Evolutionary conservation across 2,329 filamentous ascomycete species (phyloP).

Genomic region (Calonectria pseudoreteaudii): DNA sequence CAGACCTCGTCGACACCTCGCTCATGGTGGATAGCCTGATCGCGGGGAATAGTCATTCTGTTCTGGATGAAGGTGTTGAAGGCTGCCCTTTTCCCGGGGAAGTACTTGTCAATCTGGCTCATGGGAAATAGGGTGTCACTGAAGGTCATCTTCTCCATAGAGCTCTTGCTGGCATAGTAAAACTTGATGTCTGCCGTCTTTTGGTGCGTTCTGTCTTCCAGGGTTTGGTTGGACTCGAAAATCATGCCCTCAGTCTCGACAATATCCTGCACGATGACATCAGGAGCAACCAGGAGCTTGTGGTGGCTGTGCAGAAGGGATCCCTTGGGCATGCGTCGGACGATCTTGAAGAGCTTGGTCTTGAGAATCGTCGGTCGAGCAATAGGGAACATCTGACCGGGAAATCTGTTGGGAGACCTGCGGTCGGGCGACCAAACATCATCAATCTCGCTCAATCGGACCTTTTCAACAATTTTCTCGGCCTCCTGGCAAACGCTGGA

Average conservation of each 20-base stretch:
- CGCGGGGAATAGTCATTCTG: background rate
- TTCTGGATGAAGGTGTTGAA: background rate
- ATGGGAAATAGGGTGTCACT: background rate
- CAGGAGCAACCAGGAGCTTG: background rate
- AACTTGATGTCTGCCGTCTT: background rate
- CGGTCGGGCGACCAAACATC: background rate
- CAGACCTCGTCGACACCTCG: background rate
- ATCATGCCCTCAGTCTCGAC: background rate
- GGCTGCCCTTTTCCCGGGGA: background rate
- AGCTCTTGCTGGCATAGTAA: background rate
- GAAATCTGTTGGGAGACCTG: background rate
- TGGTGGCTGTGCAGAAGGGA: background rate
- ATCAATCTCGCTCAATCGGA: background rate
- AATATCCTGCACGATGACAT: background rate
- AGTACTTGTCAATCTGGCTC: background rate
- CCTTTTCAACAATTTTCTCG: background rate
- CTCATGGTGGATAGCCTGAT: background rate
- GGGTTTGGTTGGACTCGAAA: background rate
- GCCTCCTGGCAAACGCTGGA: background rate
- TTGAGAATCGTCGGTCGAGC: background rate
- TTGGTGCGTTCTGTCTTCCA: background rate
- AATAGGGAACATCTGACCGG: background rate
- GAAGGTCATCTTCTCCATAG: background rate
- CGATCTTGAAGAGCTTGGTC: constrained; percentile 2
- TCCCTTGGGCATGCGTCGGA: background rate